These are phyloP conservation scores for Yarrowia hollandica DNA, from an alignment of 805 yeast genomes.

Conservation along the genomic window DNA sequence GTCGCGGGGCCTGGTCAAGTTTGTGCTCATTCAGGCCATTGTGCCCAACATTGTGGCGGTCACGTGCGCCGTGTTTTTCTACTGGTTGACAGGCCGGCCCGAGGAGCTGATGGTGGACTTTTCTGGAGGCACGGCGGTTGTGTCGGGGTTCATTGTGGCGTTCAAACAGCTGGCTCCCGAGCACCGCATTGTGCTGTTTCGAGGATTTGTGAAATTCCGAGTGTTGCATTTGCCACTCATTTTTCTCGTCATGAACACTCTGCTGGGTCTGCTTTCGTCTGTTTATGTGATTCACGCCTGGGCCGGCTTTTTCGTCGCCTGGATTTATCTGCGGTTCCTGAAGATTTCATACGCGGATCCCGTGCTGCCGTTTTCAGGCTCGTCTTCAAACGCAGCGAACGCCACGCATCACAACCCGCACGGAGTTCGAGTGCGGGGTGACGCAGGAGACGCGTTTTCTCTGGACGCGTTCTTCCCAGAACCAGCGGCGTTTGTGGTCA, in stretches of 20 bases:
- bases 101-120: conserved; percentile 36
- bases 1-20: conserved; percentile 51
- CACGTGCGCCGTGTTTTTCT: conserved; percentile 31
- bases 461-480: conserved; percentile 83
- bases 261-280: conserved; percentile 38
- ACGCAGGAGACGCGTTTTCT: conserved; percentile 86
- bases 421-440: conserved; percentile 57
- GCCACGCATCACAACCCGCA: conserved; percentile 30
- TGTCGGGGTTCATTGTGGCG: conserved; percentile 61
- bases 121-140: conserved; percentile 56
- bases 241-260: conserved; percentile 39
- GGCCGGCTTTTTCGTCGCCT: conserved; percentile 60
- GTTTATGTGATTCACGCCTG: conserved; percentile 38
- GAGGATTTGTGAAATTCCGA: conserved; percentile 48
- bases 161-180: conserved; percentile 67
- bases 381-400: conserved; percentile 24
- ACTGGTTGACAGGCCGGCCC: conserved; percentile 33
- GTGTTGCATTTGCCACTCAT: conserved; percentile 47
- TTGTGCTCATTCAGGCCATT: conserved; percentile 45
- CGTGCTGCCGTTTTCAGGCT: conserved; percentile 48
- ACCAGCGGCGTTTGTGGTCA: conserved; percentile 47
- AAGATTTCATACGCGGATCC: conserved; percentile 60
- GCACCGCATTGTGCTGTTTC: conserved; percentile 53
- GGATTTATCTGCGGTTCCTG: conserved; percentile 76
- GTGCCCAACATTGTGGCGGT: conserved; percentile 45